These are phyloP conservation scores for Stachybotrys echinatus DNA, from an alignment of 2,329 filamentous ascomycete genomes.

Conservation along the genomic window DNA sequence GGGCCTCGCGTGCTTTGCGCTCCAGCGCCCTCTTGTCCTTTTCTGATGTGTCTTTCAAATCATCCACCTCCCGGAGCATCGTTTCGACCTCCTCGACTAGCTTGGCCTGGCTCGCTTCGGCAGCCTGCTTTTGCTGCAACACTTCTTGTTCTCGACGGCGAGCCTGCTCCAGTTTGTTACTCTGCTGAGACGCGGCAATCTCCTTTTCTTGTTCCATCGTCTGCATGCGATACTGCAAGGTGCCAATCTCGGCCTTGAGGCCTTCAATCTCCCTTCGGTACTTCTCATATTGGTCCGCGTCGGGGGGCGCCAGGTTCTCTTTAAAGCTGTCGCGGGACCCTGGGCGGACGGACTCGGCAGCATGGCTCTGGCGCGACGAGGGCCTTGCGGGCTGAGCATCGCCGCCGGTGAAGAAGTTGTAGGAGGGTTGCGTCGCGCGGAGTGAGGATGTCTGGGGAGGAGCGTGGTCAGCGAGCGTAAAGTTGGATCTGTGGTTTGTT, in stretches of 20 bases:
- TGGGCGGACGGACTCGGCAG: constrained; percentile 34
- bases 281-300: constrained; percentile 54
- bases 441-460: constrained; percentile 36
- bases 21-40: constrained; percentile 61
- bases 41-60: constrained; percentile 43
- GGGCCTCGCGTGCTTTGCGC: constrained; percentile 61
- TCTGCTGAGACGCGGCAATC: constrained; percentile 69
- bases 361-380: constrained; percentile 33
- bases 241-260: constrained; percentile 83
- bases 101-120: constrained; percentile 49
- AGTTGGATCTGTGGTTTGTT: constrained; percentile 13
- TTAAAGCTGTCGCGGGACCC: constrained; percentile 54
- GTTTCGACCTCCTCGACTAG: constrained; percentile 44
- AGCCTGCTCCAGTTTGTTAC: constrained; percentile 76
- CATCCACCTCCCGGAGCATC: constrained; percentile 45
- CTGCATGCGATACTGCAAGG: constrained; percentile 80
- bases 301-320: constrained; percentile 54
- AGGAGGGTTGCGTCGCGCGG: constrained; percentile 49
- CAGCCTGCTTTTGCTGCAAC: constrained; percentile 60
- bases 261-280: constrained; percentile 62
- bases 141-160: constrained; percentile 81
- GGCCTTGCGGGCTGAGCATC: constrained; percentile 33
- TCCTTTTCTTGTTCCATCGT: constrained; percentile 86
- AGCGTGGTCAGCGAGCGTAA: constrained; percentile 9
- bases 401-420: constrained; percentile 54